Base-by-base conservation (phyloP, 805 yeast species). In the Zygosaccharomyces rouxii region DNA sequence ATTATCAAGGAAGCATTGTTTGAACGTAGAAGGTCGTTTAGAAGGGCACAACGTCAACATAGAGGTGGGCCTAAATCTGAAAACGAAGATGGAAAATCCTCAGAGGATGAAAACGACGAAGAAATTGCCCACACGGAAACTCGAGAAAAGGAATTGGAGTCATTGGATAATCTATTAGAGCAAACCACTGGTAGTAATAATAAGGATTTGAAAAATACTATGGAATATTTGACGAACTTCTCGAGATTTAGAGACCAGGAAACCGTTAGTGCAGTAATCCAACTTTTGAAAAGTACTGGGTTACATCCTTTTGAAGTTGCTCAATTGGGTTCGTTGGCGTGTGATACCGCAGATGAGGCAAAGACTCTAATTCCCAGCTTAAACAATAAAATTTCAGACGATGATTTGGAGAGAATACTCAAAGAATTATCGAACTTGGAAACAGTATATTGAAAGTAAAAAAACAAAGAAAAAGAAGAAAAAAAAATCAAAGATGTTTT, bases 301-400 rank as follows among this genome's bases (percentile, higher is more conserved):
- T 70, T 94, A 59, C 99, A 94, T 72, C 98, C 99, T 1, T 94
- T 94, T 67, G 99, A 94, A 70, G 74, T 88, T 47, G 96, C 98
- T 1, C 98, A 94, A 69, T 48, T 74, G 49, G 92, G 95, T 0
- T 87, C 95, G 3, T 75, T 92, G 53, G 86, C 94, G 26, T 90
- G 97, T 69, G 99, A 92, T 63, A 97, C 92, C 54, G 89, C 95
- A 5, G 99, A 87, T 63, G 99, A 94, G 72, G 98, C 98, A 31
- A 88, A 88, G 69, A 87, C 97, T 14, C 75, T 94, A 60, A 84
- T 94, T 50, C 97, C 99, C 41, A 86, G 96, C 67, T 75, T 94
- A 62, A 77, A 79, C 21, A 80, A 77, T 52, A 90, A 90, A 67
- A 89, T 86, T 45, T 79, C 86, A 7, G 95, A 89, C 55, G 86